Base-by-base conservation (phyloP, 805 yeast species). In the Schwanniomyces occidentalis region DNA sequence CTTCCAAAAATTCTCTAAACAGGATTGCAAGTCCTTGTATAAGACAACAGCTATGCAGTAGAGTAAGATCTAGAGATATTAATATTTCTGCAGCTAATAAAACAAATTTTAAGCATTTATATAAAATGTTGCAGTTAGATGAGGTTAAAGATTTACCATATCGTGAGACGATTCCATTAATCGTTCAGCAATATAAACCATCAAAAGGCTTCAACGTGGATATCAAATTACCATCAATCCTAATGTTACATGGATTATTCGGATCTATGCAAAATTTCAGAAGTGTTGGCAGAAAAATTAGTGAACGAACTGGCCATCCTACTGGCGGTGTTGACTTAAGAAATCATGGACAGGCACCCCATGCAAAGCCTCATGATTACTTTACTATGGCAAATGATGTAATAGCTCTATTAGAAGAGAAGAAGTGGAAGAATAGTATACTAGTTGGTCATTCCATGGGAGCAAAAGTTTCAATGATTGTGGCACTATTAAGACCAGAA, bases 401-500 rank as follows among this genome's bases (percentile, higher is more conserved):
- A 3, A 48, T 59, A 3, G 44, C 50, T 24, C 65, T 65, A 32
- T 42, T 75, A 2, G 43, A 58, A 22, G 47, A 54, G 8, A 27
- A 37, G 10, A 14, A 38, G 1, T 45, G 56, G 46, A 28, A 37
- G 7, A 28, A 46, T 4, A 52, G 45, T 13, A 38, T 59, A 2
- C 43, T 63, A 17, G 55, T 66, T 14, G 84, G 85, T 0, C 81
- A 74, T 48, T 76, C 81, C 13, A 71, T 79, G 76, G 85, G 85
- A 1, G 83, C 80, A 4, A 78, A 76, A 46, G 68, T 73, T 1
- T 76, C 75, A 0, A 68, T 79, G 71, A 36, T 69, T 30, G 63
- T 66, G 1, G 56, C 75, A 0, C 48, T 79, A 21, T 46, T 51
- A 38, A 42, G 59, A 28, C 76, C 76, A 2, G 65, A 61, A 4